Base-by-base conservation (phyloP, 306 rosid species). In the Clitoria ternatea region DNA sequence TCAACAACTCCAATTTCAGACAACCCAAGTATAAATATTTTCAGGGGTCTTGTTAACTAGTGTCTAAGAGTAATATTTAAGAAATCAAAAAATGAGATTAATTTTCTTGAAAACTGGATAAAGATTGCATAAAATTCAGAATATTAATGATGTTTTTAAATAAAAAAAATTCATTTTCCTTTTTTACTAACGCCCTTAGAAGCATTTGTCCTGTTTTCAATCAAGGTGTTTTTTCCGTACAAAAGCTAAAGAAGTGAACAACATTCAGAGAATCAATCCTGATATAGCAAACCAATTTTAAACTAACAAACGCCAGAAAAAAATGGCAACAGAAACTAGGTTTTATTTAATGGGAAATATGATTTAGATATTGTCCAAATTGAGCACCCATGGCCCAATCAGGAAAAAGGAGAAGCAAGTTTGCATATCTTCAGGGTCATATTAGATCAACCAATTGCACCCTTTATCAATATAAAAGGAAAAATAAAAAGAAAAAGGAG, bases 1-100 rank as follows among this genome's bases (percentile, higher is more conserved):
- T 59, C 26, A 50, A 43, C 56, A 64, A 63, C 49, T 78, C 22
- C 18, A 64, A 63, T 64, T 74, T 75, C 59, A 56, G 56, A 66
- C 22, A 61, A 20, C 1, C 44, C 26, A 50, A 33, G 11, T 10
- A 47, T 5, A 63, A 70, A 39, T 11, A 33, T 32, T 22, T 48
- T 44, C 29, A 66, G n/a, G n/a, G n/a, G n/a, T n/a, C n/a, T n/a
- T n/a, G n/a, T n/a, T n/a, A n/a, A n/a, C n/a, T n/a, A n/a, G n/a
- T n/a, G n/a, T n/a, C n/a, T n/a, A n/a, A n/a, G n/a, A n/a, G n/a
- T n/a, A n/a, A n/a, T n/a, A n/a, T n/a, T n/a, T n/a, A n/a, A n/a
- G n/a, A n/a, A n/a, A n/a, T n/a, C n/a, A n/a, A n/a, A n/a, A n/a
- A n/a, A n/a, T n/a, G n/a, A n/a, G n/a, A n/a, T n/a, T n/a, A n/a